These are phyloP conservation scores for Rosa hybrid DNA, from an alignment of 331 rosid genomes.

Conservation along the genomic window DNA sequence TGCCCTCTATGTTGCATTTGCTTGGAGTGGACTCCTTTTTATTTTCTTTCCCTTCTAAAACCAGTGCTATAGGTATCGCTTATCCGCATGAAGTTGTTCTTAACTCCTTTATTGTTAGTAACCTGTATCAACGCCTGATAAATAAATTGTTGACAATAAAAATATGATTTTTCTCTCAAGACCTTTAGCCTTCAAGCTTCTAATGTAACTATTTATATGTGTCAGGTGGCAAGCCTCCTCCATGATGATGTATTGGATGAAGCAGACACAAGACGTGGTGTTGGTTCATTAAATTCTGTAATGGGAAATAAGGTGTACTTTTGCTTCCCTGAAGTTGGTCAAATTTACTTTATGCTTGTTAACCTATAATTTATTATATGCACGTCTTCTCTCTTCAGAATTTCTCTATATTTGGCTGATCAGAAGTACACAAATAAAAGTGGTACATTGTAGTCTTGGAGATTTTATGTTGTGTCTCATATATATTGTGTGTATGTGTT, in stretches of 20 bases:
- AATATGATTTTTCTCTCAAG: neutral
- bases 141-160: slow-evolving; percentile 4
- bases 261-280: slow-evolving; percentile 93
- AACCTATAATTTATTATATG: neutral
- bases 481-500: neutral
- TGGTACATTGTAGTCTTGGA: neutral
- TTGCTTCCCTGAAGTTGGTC: neutral
- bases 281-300: slow-evolving; percentile 71
- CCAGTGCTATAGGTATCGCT: neutral
- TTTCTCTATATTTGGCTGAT: neutral
- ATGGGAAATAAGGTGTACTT: slow-evolving; percentile 91
- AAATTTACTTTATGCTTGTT: neutral
- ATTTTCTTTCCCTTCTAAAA: neutral
- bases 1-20: neutral
- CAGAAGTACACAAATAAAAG: neutral
- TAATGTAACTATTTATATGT: slow-evolving; percentile 21
- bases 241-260: slow-evolving; percentile 98
- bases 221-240: slow-evolving; percentile 95
- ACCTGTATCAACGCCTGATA: neutral
- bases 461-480: neutral
- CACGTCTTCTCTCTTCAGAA: neutral
- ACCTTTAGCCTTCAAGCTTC: neutral
- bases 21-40: neutral
- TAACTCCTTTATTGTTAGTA: neutral
- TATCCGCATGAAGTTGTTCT: neutral